Percentiles rank a stretch among this genome's conserved stretches.
Conservation (phyloP, 495 filamentous ascomycete genomes). For the Neurospora sp. region DNA sequence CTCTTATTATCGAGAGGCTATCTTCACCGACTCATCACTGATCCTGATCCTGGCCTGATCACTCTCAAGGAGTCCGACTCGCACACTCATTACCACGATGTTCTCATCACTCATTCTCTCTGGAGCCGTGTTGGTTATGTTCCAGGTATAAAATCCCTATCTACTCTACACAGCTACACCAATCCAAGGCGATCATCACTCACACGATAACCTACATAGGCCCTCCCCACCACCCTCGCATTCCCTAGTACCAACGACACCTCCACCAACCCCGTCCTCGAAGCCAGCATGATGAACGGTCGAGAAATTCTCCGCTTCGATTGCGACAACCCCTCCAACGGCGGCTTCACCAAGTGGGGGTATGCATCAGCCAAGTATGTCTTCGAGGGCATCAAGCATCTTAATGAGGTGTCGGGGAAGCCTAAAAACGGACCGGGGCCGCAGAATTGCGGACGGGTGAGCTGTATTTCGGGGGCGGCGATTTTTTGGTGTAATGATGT, state of each 20-base stretch:
- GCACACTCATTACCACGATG: neutral
- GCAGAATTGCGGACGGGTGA: neutral
- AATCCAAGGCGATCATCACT: neutral
- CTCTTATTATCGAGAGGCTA: neutral
- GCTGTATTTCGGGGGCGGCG: neutral
- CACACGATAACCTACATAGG: neutral
- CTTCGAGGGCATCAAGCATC: neutral
- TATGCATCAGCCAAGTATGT: neutral
- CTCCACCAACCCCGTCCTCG: neutral
- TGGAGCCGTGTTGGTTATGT: neutral
- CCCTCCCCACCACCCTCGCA: neutral
- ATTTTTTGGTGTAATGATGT: neutral
- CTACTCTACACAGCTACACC: neutral
- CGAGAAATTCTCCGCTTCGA: neutral
- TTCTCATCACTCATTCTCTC: neutral
- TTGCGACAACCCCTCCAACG: neutral
- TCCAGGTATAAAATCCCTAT: neutral
- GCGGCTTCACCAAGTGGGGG: neutral
- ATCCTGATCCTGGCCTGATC: neutral
- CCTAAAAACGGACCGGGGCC: neutral
- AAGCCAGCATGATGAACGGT: neutral
- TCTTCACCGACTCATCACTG: neutral
- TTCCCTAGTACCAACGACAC: neutral
- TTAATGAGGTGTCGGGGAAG: neutral
- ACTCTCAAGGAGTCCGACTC: neutral